Conservation (phyloP, 768 basidiomycete species). For the Mycena venus region DNA sequence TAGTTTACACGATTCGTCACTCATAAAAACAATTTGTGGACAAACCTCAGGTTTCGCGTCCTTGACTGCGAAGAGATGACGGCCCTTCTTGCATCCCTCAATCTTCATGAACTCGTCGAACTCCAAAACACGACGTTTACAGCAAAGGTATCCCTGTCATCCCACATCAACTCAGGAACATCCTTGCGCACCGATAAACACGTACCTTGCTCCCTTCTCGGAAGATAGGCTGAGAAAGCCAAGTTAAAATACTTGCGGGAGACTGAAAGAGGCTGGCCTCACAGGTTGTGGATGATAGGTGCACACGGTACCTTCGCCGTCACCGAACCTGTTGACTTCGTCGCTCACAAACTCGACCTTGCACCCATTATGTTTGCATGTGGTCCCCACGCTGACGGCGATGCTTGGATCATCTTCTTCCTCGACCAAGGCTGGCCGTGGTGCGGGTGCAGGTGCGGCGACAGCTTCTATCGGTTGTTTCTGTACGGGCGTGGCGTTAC, state of each 20-base stretch:
- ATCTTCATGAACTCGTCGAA: slow-evolving; percentile 98
- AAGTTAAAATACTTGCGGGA: slow-evolving; percentile 6
- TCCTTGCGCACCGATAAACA: neutral
- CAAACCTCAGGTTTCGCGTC: slow-evolving; percentile 58
- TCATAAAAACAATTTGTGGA: slow-evolving; percentile 36
- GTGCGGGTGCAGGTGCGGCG: slow-evolving; percentile 35
- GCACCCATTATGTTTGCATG: slow-evolving; percentile 86
- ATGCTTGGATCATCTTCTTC: slow-evolving; percentile 85
- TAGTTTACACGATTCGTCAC: slow-evolving; percentile 23
- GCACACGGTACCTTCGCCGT: slow-evolving; percentile 81
- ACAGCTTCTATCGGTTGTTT: slow-evolving; percentile 28
- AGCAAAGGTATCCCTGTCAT: slow-evolving; percentile 93
- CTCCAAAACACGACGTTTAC: slow-evolving; percentile 95
- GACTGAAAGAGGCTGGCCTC: slow-evolving; percentile 48
- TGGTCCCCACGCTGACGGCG: slow-evolving; percentile 70
- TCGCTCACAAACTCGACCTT: slow-evolving; percentile 76
- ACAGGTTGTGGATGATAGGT: slow-evolving; percentile 89
- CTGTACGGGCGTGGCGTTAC: slow-evolving; percentile 25
- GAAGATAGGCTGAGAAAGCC: slow-evolving; percentile 83
- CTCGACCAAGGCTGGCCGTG: slow-evolving; percentile 63
- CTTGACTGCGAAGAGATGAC: slow-evolving; percentile 88
- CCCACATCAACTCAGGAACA: slow-evolving; percentile 12
- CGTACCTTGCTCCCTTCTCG: slow-evolving; percentile 93
- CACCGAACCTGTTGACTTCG: slow-evolving; percentile 75
- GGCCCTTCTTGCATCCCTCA: slow-evolving; percentile 90